Conservation (phyloP, 257 asterid species). For the Solanum pimpinellifolium region DNA sequence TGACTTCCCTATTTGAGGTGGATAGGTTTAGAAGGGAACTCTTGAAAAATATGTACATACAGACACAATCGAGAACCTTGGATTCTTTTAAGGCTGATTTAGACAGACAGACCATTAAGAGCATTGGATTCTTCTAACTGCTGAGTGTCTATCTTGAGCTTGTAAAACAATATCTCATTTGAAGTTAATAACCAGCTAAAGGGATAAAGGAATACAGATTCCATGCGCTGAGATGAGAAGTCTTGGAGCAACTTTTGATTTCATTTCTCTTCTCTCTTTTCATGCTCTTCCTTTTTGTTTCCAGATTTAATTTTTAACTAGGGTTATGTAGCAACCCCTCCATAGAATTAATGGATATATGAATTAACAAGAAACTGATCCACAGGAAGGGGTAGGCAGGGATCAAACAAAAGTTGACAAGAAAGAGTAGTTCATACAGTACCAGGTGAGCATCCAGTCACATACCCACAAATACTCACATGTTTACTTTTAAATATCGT, state of each 20-base stretch:
- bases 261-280: neutral
- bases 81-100: neutral
- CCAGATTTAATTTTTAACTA: neutral
- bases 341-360: neutral
- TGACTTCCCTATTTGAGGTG: neutral
- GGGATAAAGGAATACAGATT: neutral
- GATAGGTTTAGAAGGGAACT: neutral
- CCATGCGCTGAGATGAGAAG: neutral
- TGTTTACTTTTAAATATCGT: neutral
- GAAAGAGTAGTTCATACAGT: neutral
- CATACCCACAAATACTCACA: neutral
- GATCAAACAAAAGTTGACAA: neutral
- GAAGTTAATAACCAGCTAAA: neutral
- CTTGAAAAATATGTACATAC: neutral
- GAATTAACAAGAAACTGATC: neutral
- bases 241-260: neutral
- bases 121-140: neutral
- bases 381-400: neutral
- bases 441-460: neutral
- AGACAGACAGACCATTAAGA: neutral
- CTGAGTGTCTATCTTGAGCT: neutral
- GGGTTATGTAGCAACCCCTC: neutral
- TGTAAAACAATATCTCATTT: neutral
- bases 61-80: neutral
- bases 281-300: neutral